Evolutionary conservation across 2,329 filamentous ascomycete species (phyloP).

Genomic region (Trichophyton rubrum): DNA sequence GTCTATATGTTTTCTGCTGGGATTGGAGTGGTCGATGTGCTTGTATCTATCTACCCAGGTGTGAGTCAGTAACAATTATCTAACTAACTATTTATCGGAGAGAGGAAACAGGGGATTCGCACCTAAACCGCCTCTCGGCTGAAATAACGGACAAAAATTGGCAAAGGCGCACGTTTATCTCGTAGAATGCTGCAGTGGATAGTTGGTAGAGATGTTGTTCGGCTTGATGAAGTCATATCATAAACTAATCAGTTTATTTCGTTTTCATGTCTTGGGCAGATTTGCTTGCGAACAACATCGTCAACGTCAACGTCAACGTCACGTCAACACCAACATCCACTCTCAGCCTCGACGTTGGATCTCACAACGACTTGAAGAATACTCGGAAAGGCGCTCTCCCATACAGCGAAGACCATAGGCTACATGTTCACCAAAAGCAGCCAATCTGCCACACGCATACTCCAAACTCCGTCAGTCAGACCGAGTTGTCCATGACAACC

Average conservation of each 20-base stretch:
- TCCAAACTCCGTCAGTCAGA: neutral
- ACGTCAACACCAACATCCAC: neutral
- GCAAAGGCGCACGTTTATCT: neutral
- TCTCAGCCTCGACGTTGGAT: neutral
- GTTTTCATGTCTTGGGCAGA: neutral
- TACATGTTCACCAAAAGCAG: constrained; percentile 6
- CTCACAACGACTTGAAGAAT: neutral
- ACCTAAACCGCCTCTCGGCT: neutral
- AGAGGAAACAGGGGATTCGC: neutral
- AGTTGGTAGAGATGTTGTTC: neutral
- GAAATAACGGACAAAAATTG: neutral
- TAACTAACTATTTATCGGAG: too few species aligned
- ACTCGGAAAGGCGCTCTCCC: neutral
- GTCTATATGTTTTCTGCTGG: neutral
- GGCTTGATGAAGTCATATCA: constrained; percentile 2
- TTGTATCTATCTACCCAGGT: neutral
- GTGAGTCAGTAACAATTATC: neutral
- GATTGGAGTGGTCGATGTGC: neutral
- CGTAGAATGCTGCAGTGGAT: neutral
- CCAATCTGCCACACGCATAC: constrained; percentile 3
- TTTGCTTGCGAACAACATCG: neutral
- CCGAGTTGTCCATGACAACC: constrained; percentile 51
- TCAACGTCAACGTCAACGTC: too few species aligned
- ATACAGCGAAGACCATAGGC: neutral
- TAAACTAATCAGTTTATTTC: neutral